Evolutionary conservation across 495 filamentous ascomycete genomes (phyloP), one percentile per base, ranked within the genome.

Genomic region (Bacidia rubella): DNA sequence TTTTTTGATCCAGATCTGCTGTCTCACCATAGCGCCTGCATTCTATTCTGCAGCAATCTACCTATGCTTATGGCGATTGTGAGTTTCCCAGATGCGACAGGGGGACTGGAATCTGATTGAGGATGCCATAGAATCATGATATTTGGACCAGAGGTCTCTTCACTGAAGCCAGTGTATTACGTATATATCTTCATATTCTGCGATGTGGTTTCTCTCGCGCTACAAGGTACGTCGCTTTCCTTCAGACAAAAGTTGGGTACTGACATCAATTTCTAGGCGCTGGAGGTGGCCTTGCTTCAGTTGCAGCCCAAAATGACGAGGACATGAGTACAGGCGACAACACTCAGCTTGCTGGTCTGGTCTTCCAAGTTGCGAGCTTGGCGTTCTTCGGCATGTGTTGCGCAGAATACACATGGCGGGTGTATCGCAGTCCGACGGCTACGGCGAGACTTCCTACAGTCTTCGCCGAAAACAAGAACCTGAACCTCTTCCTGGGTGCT

Each of bases 281-380:
- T 20, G 81, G 81, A 41, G 81, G 79, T 47, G 75, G 71, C 29
- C 71, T 83, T 47, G 79, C 79, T 2, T 75, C 75, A 3, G 64
- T 65, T 22, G 74, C 72, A 9, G 70, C 66, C 10, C 62, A 70
- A 47, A 56, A 60, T n/a, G 35, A 58, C 9, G 47, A 59, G 9
- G 56, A 68, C 60, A 54, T 60, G 15, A 55, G 61, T 24, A 61
- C 69, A 25, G 78, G 78, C 24, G 79, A 85, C 63, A 65, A 80
- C 56, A 74, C 80, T 49, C 84, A 84, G 57, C 78, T 87, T 40
- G 74, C 80, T 0, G 82, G 83, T 55, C 79, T 87, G 49, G 68
- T 75, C 7, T 74, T 82, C 63, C 82, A 87, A 70, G 81, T 81
- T 20, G 72, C 63, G 1, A 82, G 80, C 10, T 68, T 85, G 67